These are phyloP conservation scores for Amaranthus tricolor DNA, from an alignment of 179 eudicot genomes.

Conservation along the genomic window DNA sequence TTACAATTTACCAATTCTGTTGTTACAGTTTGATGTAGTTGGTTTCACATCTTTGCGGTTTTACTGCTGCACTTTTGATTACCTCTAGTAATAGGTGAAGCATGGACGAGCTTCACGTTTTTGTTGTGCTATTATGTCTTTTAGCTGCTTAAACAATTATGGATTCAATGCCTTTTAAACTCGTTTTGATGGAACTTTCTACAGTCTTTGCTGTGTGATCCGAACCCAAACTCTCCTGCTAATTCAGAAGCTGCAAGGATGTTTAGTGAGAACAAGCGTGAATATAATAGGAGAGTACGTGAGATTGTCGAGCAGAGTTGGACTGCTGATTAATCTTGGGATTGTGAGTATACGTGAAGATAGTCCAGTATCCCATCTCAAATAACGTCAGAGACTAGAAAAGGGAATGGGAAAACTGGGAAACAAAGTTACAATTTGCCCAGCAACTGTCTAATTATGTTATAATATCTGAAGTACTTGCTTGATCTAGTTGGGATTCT, in stretches of 20 bases:
- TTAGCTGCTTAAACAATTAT: not conserved
- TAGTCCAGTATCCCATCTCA: conserved; percentile 7
- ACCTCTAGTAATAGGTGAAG: not conserved
- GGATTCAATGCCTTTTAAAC: not conserved
- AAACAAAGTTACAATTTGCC: conserved; percentile 15
- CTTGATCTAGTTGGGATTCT: conserved; percentile 18
- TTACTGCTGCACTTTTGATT: not conserved
- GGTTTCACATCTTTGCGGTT: not conserved
- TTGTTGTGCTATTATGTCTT: not conserved
- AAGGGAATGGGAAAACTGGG: not conserved
- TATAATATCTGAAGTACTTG: conserved; percentile 15
- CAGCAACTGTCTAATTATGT: conserved; percentile 21
- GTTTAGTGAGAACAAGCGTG: conserved; percentile 74
- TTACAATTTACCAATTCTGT: too few relatives aligned
- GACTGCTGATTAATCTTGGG: conserved; percentile 59
- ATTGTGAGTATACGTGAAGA: conserved; percentile 11
- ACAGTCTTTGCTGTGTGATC: conserved; percentile 73
- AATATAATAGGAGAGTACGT: conserved; percentile 66
- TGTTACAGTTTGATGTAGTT: not conserved
- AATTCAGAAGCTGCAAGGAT: conserved; percentile 73
- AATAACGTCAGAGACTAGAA: conserved; percentile 21
- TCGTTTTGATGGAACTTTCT: not conserved
- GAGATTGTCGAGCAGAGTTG: conserved; percentile 82
- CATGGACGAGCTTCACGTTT: not conserved
- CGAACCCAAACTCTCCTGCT: conserved; percentile 76